Base-by-base conservation (phyloP, 192 early-diverging fungal species). In the Coemansia aciculifera region DNA sequence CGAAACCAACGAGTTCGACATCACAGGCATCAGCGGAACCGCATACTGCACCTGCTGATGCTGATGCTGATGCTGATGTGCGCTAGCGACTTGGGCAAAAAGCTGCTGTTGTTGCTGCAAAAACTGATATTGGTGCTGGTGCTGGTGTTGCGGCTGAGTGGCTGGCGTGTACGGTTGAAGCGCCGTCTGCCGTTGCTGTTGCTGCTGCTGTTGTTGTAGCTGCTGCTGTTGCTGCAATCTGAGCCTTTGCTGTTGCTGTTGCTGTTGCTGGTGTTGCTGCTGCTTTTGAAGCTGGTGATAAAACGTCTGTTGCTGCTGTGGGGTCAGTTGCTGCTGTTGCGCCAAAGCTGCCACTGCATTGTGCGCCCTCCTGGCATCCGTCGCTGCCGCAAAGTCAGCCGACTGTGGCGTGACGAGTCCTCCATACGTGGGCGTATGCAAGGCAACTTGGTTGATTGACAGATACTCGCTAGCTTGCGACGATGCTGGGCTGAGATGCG, bases 291-390 rank as follows among this genome's bases (percentile, higher is more conserved):
- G 17, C 39, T 59, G 69, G 19, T 48, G 59, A 44, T 66, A 62
- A 9, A 64, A 36, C 13, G 21, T 44, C 43, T 67, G 67, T 24
- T 71, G 74, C 21, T 76, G 74, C n/a, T 59, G 60, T 62, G 57
- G 37, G 17, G 43, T 31, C 23, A 29, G 24, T 15, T 66, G 64
- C 64, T 65, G 64, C 48, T 65, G 64, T 21, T 65, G 64, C 9
- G 29, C 32, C 21, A 65, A 12, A 2, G 36, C 36, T 4, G 19
- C 4, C 11, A 39, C 32, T 36, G 36, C 36, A 6, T 11, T 39
- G 6, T 60, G 36, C 59, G n/a, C 6, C 36, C 19, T 60, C 36
- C 59, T 60, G n/a, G 36, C 6, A 2, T 60, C 59, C 5, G 59
- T 5, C 34, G 34, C 21, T 6, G 36, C 34, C 0, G 36, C n/a